phyloP scores from a whole-genome alignment of 768 basidiomycete species.

The Strobilomyces dryophilus region DNA sequence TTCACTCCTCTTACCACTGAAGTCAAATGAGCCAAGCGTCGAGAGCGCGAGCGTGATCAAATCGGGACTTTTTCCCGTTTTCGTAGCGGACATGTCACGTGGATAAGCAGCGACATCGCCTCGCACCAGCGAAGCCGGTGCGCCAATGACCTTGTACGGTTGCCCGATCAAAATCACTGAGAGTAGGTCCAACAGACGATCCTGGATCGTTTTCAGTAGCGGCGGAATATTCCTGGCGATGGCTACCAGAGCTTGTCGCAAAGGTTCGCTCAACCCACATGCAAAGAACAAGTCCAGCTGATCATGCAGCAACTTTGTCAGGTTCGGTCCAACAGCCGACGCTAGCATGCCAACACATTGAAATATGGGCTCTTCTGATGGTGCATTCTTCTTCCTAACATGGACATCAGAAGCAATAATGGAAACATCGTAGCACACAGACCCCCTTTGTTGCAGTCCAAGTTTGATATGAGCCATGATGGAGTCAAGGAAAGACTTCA shows the following conservation, averaged over 20 bases:
- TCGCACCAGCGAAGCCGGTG: conserved; percentile 60
- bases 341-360: conserved; percentile 98
- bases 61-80: conserved; percentile 61
- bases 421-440: conserved; percentile 15
- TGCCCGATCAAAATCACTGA: conserved; percentile 80
- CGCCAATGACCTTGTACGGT: conserved; percentile 83
- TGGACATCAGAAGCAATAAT: conserved; percentile 1
- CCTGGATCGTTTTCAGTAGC: conserved; percentile 89
- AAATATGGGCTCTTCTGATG: conserved; percentile 92
- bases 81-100: conserved; percentile 50
- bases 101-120: conserved; percentile 46
- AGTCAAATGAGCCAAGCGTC: conserved; percentile 90
- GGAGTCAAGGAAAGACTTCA: conserved; percentile 92
- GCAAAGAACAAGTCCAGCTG: conserved; percentile 96
- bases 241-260: conserved; percentile 77
- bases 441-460: conserved; percentile 88
- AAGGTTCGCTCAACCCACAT: conserved; percentile 86
- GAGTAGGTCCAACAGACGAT: conserved; percentile 83
- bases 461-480: conserved; percentile 87
- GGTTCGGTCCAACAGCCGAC: conserved; percentile 89
- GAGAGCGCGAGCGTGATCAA: conserved; percentile 76
- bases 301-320: conserved; percentile 94
- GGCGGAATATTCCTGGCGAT: conserved; percentile 89
- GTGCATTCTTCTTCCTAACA: conserved; percentile 78
- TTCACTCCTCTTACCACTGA: conserved; percentile 59